Evolutionary conservation across 352 stramenopile species (phyloP), one percentile per base, ranked within the genome.

Genomic region (Phytopythium delawarense): DNA sequence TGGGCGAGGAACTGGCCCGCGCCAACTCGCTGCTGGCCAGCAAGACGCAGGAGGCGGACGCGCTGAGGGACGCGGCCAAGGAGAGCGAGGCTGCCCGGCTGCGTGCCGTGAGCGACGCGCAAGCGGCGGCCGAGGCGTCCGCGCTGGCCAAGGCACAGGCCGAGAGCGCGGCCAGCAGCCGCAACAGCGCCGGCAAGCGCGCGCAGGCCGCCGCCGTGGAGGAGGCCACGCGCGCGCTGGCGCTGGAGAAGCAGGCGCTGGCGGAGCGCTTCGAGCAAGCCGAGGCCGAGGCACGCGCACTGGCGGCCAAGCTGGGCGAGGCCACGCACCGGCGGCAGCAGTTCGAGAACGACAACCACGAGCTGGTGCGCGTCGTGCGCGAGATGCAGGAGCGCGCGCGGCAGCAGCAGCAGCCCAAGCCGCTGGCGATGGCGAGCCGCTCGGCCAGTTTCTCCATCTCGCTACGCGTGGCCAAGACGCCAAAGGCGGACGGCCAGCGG

Each of bases 1-100:
- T 86, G 21, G 64, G 46, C 6, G 79, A 86, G 30, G 82, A 89
- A 57, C 71, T 91, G 21, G 61, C 77, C n/a, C 87, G 88, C 59
- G 76, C 85, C 53, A 79, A 30, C 25, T 30, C 25, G 25, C 25
- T 30, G 25, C 62, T 88, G 18, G 71, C 78, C 37, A 60, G 74
- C 1, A 84, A 87, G 34, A 74, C 70, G 0, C 70, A 78, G n/a
- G 79, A 91, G 37, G 63, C 79, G 35, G 76, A 81, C 1, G 74
- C 73, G 28, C 59, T 62, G 37, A 70, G 69, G 44, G 82, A 88
- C n/a, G 67, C 62, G 11, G 67, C 78, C 12, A 83, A 78, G 40
- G 81, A 89, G 18, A 80, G 58, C 40, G 81, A 89, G 64, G 55
- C 69, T 15, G 56, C 65, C 51, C 79, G 76, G 0, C 63, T 69